phyloP scores from a whole-genome alignment of 768 basidiomycete genomes.

The Mycena indigotica region DNA sequence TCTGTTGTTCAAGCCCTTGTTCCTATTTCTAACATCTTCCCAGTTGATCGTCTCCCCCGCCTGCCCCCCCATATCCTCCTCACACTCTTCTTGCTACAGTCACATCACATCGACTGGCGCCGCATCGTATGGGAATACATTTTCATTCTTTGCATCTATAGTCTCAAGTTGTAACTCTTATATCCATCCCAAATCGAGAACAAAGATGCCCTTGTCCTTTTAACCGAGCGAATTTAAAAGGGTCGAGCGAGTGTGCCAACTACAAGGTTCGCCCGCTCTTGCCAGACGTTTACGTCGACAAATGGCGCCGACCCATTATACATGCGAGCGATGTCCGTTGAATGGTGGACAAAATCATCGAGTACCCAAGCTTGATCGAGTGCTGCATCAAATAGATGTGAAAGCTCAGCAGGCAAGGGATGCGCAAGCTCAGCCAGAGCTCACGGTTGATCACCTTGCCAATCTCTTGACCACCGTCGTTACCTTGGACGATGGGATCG shows the following conservation, averaged over 20 bases:
- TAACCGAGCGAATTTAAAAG: not conserved
- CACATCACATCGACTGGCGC: not conserved
- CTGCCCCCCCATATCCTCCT: conserved; percentile 1
- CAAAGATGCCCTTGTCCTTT: not conserved
- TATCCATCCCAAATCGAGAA: not conserved
- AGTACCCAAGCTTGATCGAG: not conserved
- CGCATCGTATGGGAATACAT: not conserved
- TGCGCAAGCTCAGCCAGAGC: not conserved
- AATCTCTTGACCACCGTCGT: conserved; percentile 1
- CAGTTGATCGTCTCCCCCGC: not conserved
- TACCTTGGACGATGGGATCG: conserved; percentile 1
- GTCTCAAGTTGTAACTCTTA: not conserved
- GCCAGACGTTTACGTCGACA: not conserved
- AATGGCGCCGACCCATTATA: not conserved
- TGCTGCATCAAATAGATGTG: not conserved
- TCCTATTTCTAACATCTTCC: not conserved
- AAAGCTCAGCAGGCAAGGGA: not conserved
- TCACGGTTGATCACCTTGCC: not conserved
- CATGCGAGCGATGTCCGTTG: conserved; percentile 2
- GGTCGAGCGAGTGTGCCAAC: not conserved
- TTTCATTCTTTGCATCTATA: not conserved
- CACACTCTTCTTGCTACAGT: conserved; percentile 3
- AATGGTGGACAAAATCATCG: not conserved
- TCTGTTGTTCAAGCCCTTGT: not conserved
- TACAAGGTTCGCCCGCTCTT: not conserved